Evolutionary conservation across 768 basidiomycete species (phyloP), one percentile per base, ranked within the genome.

Genomic region (Lactarius hengduanensis): DNA sequence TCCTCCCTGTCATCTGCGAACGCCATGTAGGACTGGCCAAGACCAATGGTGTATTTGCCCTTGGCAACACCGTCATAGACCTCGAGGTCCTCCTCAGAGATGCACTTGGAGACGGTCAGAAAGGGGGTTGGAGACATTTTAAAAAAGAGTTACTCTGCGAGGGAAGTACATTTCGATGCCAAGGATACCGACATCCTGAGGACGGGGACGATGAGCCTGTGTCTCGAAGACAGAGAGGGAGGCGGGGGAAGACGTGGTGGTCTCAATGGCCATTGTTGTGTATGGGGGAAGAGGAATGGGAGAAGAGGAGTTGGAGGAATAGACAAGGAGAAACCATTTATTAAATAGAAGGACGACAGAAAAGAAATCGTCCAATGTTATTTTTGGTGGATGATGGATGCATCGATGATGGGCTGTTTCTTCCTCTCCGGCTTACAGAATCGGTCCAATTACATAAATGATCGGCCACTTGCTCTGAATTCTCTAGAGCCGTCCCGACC

Each of bases 1-100:
- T 99, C 96, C 78, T 99, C 97, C 64, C 93, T 88, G 84, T 99
- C 97, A 76, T 98, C 96, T 66, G 91, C 91, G 86, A 93, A 98
- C 40, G 96, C 94, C 97, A 99, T 99, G 83, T 88, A 94, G 77
- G 96, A 88, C 77, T 96, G 94, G 64, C 96, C 97, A 45, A 99
- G 88, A 75, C 97, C 97, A 76, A 98, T 97, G 71, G 97, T 99
- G 82, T 99, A 98, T 80, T 98, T 98, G 66, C 97, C 97, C 74
- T 92, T 86, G 26, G 62, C 0, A 28, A 71, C 68, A 41, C 70
- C 68, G 43, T 69, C 70, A 43, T 60, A 71, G 15, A 64, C 70
- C 53, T 69, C 70, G 28, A 99, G 88, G 70, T 92, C 96, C 61
- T 89, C 86, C 79, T 98, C 95, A 10, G 95, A 95, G 80, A 99